These are phyloP conservation scores for Boletus sensibilis DNA, from an alignment of 768 basidiomycete species.

Conservation along the genomic window DNA sequence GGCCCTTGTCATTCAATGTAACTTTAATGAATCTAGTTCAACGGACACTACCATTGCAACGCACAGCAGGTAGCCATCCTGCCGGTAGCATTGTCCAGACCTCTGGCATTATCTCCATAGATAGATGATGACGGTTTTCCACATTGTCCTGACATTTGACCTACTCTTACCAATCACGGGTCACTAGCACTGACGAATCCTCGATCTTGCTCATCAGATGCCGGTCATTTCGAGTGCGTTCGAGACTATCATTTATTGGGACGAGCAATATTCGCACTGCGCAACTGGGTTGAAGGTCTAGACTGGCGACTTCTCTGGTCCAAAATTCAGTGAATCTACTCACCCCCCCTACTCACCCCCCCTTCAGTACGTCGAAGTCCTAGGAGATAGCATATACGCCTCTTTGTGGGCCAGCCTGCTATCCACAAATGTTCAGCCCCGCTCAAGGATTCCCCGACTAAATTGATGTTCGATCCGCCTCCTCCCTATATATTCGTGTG, in stretches of 20 bases:
- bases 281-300: conserved; percentile 5
- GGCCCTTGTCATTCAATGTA: conserved; percentile 1
- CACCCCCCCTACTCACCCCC: not conserved
- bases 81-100: conserved; percentile 11
- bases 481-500: conserved; percentile 10
- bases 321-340: not conserved
- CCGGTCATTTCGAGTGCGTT: not conserved
- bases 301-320: not conserved
- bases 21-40: not conserved
- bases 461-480: not conserved
- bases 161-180: not conserved
- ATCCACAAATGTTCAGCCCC: not conserved
- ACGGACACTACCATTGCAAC: not conserved
- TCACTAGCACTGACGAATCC: no score
- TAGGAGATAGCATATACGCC: not conserved
- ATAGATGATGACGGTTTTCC: not conserved
- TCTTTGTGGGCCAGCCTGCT: not conserved
- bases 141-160: not conserved
- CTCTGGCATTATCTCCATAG: not conserved
- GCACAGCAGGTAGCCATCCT: conserved; percentile 7
- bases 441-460: not conserved
- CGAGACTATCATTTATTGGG: not conserved
- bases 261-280: not conserved
- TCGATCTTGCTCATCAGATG: not conserved
- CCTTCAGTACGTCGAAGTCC: not conserved